Evolutionary conservation across 1,284 basidiomycete species (phyloP), one percentile per base, ranked within the genome.

Genomic region (Chondrostereum purpureum): DNA sequence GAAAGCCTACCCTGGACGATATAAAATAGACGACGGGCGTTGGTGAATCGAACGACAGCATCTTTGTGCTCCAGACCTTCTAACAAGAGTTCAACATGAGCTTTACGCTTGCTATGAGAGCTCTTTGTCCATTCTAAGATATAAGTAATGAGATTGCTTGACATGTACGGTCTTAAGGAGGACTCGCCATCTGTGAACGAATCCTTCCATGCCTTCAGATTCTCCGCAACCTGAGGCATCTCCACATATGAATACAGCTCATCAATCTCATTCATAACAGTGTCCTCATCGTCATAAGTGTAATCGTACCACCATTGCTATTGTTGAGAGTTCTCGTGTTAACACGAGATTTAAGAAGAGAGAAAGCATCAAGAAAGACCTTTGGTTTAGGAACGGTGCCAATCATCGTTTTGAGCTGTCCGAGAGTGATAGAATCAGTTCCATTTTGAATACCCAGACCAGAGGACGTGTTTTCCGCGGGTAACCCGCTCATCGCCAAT

Each of bases 181-280:
- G 41, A 66, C 75, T 53, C 56, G 85, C 89, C 84, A 63, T 80
- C 80, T 27, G 73, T 65, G 59, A 89, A 92, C 35, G 83, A 88
- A 36, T 86, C 85, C 57, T 87, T 80, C 86, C 92, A 98, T 37
- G 87, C 84, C 56, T 82, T 84, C 50, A 90, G 69, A 61, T 93
- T 93, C 71, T 94, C 90, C 2, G 82, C 80, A 12, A 94, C 83
- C 61, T 93, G 88, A 1, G 87, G 82, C 73, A 93, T 92, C 68
- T 99, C 95, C 47, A 95, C 85, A 67, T 97, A 99, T 19, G 92
- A 92, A 67, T 96, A 99, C 68, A 99, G 98, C 66, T 99, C 96
- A 53, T 98, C 90, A 39, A 99, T 86, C 65, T 98, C 96, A 56
- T 91, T 89, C 73, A 94, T 85, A 37, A 97, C 81, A 13, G 88